Percentiles rank a stretch among this genome's conserved stretches.
These are phyloP conservation scores for Candida buenavistaensis DNA, from an alignment of 1,139 yeast species.

Conservation along the genomic window DNA sequence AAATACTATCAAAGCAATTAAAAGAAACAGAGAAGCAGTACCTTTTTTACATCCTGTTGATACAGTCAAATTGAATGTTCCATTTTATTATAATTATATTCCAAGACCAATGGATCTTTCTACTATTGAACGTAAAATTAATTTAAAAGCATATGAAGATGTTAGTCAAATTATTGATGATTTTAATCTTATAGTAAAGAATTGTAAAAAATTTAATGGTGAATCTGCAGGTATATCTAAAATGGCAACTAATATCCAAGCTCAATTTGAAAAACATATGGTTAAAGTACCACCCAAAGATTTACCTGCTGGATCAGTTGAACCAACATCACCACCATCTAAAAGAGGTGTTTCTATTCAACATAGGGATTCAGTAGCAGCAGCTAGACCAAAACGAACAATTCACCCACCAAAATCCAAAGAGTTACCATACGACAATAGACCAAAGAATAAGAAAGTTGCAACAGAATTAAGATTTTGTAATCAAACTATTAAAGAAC, in stretches of 20 bases:
- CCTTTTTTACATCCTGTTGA: slow-evolving; percentile 94
- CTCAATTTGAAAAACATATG: slow-evolving; percentile 92
- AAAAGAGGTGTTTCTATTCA: slow-evolving; percentile 42
- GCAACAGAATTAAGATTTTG: slow-evolving; percentile 90
- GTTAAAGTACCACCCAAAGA: slow-evolving; percentile 86
- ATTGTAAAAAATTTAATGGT: slow-evolving; percentile 87
- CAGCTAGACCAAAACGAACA: slow-evolving; percentile 84
- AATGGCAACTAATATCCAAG: slow-evolving; percentile 89
- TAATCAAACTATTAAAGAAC: slow-evolving; percentile 77
- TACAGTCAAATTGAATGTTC: slow-evolving; percentile 82
- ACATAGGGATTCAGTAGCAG: slow-evolving; percentile 45
- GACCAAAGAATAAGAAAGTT: slow-evolving; percentile 89
- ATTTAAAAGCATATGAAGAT: slow-evolving; percentile 65
- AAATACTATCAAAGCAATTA: slow-evolving; percentile 75
- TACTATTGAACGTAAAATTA: slow-evolving; percentile 82
- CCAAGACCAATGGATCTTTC: slow-evolving; percentile 91
- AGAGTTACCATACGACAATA: slow-evolving; percentile 85
- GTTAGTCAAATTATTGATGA: slow-evolving; percentile 73
- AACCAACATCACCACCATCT: slow-evolving; percentile 34
- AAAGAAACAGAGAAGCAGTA: slow-evolving; percentile 86
- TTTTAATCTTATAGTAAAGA: slow-evolving; percentile 79
- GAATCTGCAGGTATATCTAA: slow-evolving; percentile 77
- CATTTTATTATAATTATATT: slow-evolving; percentile 82
- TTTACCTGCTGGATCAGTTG: slow-evolving; percentile 44
- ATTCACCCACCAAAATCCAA: slow-evolving; percentile 96